Evolutionary conservation across 495 filamentous ascomycete species (phyloP), one percentile per base, ranked within the genome.

Genomic region (Hypoxylon crocopeplum): DNA sequence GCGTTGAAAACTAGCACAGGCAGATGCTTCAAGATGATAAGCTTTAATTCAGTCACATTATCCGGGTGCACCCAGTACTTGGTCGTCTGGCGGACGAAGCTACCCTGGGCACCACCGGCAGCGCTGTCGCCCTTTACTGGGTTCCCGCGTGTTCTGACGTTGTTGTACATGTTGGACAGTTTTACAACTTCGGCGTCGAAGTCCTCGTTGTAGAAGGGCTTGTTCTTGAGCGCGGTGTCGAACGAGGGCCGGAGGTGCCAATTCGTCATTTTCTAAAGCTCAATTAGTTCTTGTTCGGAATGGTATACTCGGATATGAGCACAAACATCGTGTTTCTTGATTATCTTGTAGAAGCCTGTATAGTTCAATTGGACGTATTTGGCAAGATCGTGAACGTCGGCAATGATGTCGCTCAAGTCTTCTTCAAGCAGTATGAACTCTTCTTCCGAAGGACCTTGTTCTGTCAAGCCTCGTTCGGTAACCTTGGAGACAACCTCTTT

Each of bases 31-130:
- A 98, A 79, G 59, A 99, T 91, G 59, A 99, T 92, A 68, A 99
- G 81, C 73, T 99, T 99, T 52, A 99, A 73, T 72, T 99, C 94
- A 3, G 94, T 98, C 69, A 99, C 94, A 68, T 99, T 98, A 72
- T 99, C 95, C 6, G 90, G 90, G 65, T 99, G 94, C 42, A 99
- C 93, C 94, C 94, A 99, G 80, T 98, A 99, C 69, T 99, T 99
- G 2, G 94, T 99, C 0, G 94, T 99, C 69, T 99, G 91, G 13
- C 94, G 87, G 49, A 99, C 83, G 66, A 99, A 99, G 75, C 91
- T 99, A 64, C 92, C 94, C 75, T 99, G 94, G 50, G 81, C 82
- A 27, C 93, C 95, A 57, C 94, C 94, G 24, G 94, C 95, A 15
- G 92, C 78, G 55, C 90, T 87, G 71, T 99, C 94, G 49, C 94